phyloP scores from a whole-genome alignment of 805 yeast species.

The Nakazawaea anatomiae region DNA sequence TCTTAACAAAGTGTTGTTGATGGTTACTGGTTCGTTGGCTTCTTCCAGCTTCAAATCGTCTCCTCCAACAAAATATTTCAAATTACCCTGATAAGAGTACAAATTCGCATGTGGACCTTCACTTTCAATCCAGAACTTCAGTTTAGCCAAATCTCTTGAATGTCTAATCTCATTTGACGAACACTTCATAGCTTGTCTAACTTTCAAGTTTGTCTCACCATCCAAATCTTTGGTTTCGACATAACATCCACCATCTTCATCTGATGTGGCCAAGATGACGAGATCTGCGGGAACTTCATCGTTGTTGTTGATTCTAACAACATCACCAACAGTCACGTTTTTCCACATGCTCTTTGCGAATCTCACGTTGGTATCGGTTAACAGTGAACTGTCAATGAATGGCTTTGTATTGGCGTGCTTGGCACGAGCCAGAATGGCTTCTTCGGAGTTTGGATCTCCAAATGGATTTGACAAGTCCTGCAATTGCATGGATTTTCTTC shows the following conservation, averaged over 20 bases:
- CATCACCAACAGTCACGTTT: conserved; percentile 66
- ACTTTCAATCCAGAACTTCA: conserved; percentile 57
- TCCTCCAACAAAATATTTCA: conserved; percentile 38
- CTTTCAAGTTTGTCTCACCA: conserved; percentile 73
- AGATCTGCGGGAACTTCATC: conserved; percentile 81
- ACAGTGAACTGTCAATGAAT: conserved; percentile 3
- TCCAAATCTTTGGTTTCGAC: conserved; percentile 68
- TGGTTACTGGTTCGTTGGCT: conserved; percentile 51
- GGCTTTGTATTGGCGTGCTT: conserved; percentile 3
- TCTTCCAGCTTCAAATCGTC: conserved; percentile 21
- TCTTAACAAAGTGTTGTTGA: conserved; percentile 60
- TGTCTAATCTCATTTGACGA: conserved; percentile 45
- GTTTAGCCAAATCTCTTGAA: conserved; percentile 52
- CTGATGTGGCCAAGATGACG: conserved; percentile 58
- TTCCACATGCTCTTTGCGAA: conserved; percentile 49
- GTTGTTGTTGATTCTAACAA: conserved; percentile 61
- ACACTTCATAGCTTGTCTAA: conserved; percentile 45
- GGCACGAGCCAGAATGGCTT: not conserved
- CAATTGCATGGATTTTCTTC: conserved; percentile 13
- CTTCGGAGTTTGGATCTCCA: conserved; percentile 1
- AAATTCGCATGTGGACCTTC: conserved; percentile 68
- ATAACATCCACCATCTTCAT: conserved; percentile 59
- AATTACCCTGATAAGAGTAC: conserved; percentile 61
- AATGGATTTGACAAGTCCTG: conserved; percentile 9
- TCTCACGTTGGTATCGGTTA: conserved; percentile 12